Evolutionary conservation across 768 basidiomycete genomes (phyloP), one percentile per base, ranked within the genome.

Genomic region (Tylopilus subfusipes): DNA sequence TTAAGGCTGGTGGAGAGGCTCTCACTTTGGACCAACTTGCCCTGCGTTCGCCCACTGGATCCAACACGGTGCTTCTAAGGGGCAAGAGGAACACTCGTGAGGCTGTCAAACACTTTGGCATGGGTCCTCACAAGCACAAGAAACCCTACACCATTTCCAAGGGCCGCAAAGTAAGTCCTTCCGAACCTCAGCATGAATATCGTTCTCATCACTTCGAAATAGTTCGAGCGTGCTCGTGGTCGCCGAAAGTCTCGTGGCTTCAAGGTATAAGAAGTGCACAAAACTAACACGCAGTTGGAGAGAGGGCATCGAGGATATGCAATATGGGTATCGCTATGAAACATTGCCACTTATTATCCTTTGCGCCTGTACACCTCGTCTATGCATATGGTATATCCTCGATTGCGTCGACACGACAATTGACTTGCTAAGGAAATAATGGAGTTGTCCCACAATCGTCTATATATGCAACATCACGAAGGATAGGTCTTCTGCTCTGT

Each of bases 41-140:
- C 48, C 75, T 94, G 64, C 85, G 97, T 61, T 85, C 94, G 53
- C 97, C 97, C 22, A 96, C 91, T 39, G 97, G 97, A 57, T 79
- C 90, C 57, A 96, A 96, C 84, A 98, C 97, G 53, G 81, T 99
- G 58, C 77, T 98, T 65, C 78, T 99, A 64, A 82, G 96, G 59
- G 97, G 96, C 63, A 87, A 90, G 77, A 87, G 86, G 83, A 97
- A 86, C 74, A 80, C 90, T 54, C 85, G 97, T 60, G 97, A 98
- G 76, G 90, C 94, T 48, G 85, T 90, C 79, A 94, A 92, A 75
- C 96, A 98, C 83, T 98, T 98, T 73, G 96, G 96, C 76, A 92
- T 92, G 90, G 92, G 87, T 77, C 94, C 94, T 53, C 92, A 95
- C 86, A 93, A 98, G 78, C 80, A 97, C 87, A 98, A 96, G 83